These are phyloP conservation scores for Gilbertella persicaria DNA, from an alignment of 371 early-diverging fungal genomes.

Conservation along the genomic window DNA sequence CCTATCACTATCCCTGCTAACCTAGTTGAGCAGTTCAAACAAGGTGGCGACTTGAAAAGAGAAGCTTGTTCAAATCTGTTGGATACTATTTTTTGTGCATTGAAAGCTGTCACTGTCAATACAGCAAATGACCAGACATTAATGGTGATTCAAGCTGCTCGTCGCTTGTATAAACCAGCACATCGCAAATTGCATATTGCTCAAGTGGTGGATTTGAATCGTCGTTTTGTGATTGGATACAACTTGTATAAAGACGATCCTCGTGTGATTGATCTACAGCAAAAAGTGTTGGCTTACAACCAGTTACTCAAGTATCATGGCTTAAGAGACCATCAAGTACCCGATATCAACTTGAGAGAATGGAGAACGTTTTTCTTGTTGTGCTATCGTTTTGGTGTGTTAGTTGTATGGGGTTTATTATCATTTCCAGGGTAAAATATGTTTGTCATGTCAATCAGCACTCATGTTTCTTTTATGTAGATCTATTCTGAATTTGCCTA, in stretches of 20 bases:
- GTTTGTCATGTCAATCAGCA: neutral
- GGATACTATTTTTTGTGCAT: slow-evolving; percentile 72
- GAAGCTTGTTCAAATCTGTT: slow-evolving; percentile 81
- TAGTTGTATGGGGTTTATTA: slow-evolving; percentile 70
- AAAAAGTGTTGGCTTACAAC: slow-evolving; percentile 85
- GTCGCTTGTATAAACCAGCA: slow-evolving; percentile 90
- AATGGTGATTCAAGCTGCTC: slow-evolving; percentile 93
- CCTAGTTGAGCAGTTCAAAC: slow-evolving; percentile 80
- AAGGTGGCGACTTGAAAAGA: slow-evolving; percentile 83
- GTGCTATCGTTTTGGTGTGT: slow-evolving; percentile 61
- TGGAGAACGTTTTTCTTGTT: slow-evolving; percentile 74
- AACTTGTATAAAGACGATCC: slow-evolving; percentile 79
- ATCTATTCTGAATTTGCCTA: slow-evolving; percentile 77
- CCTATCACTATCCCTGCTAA: slow-evolving; percentile 81
- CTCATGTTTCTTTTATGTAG: slow-evolving; percentile 27
- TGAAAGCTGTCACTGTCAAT: slow-evolving; percentile 90
- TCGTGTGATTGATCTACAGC: slow-evolving; percentile 71
- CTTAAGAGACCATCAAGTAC: slow-evolving; percentile 95
- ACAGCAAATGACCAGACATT: slow-evolving; percentile 92
- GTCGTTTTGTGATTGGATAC: slow-evolving; percentile 92
- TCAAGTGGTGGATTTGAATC: slow-evolving; percentile 86
- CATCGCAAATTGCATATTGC: slow-evolving; percentile 81
- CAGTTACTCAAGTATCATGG: slow-evolving; percentile 87
- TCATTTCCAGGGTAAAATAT: slow-evolving; percentile 82
- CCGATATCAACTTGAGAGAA: slow-evolving; percentile 71